Conservation (phyloP, 2,329 filamentous ascomycete species). For the Fusarium sulawesiense region DNA sequence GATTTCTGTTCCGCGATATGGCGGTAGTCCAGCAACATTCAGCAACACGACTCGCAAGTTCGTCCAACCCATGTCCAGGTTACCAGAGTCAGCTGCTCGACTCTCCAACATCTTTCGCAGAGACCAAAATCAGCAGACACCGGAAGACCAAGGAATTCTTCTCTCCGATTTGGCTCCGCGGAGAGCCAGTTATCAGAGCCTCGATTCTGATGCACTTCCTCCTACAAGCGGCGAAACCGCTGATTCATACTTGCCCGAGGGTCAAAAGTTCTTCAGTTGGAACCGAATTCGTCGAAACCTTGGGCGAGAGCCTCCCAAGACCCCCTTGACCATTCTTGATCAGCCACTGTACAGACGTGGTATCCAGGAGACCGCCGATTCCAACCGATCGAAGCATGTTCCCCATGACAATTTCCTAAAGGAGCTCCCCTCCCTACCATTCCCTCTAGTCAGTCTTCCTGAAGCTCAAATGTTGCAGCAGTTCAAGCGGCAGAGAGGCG, state of each 20-base stretch:
- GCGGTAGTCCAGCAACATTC: constrained; percentile 12
- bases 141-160: constrained; percentile 18
- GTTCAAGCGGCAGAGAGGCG: constrained; percentile 49
- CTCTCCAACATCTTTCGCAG: constrained; percentile 46
- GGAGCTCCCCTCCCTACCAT: constrained; percentile 48
- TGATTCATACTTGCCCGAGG: not conserved
- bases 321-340: constrained; percentile 39
- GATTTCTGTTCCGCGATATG: constrained; percentile 41
- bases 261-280: constrained; percentile 41
- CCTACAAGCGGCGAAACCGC: not conserved
- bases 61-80: constrained; percentile 32
- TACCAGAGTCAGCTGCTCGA: constrained; percentile 41
- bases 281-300: constrained; percentile 43
- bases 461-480: constrained; percentile 53
- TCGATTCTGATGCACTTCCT: constrained; percentile 44
- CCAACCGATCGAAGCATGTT: constrained; percentile 26
- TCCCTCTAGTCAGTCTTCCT: constrained; percentile 53
- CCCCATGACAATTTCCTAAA: constrained; percentile 41
- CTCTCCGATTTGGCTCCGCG: constrained; percentile 42
- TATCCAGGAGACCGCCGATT: constrained; percentile 15
- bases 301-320: constrained; percentile 40
- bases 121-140: constrained; percentile 15
- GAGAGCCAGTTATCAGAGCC: constrained; percentile 48
- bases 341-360: constrained; percentile 39
- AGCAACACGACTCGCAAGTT: constrained; percentile 42